These are phyloP conservation scores for Fusarium proliferatum DNA, from an alignment of 2,329 filamentous ascomycete species.

Conservation along the genomic window DNA sequence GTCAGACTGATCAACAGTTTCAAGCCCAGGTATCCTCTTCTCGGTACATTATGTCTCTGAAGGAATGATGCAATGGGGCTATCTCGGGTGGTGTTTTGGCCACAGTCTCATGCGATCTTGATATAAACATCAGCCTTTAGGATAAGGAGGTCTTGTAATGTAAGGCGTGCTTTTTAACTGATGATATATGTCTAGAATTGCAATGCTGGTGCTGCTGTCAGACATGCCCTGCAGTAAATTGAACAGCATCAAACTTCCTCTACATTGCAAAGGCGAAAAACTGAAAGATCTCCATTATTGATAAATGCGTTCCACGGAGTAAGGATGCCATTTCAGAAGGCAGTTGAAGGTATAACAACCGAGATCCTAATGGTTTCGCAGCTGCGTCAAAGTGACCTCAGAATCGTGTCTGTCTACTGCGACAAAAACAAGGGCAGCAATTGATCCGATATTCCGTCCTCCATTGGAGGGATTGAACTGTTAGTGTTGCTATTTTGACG, in stretches of 20 bases:
- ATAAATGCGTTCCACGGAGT: fast-evolving
- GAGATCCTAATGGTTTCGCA: no score
- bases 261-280: not conserved
- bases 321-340: no score
- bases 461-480: no score
- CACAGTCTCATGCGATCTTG: fast-evolving
- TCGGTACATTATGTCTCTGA: not conserved
- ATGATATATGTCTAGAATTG: not conserved
- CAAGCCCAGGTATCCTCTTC: fast-evolving
- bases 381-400: no score
- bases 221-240: not conserved
- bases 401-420: no score
- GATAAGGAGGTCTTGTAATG: not conserved
- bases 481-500: no score
- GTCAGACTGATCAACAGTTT: not conserved
- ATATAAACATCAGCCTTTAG: not conserved
- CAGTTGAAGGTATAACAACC: no score
- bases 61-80: not conserved
- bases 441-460: not conserved
- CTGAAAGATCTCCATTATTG: not conserved
- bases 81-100: not conserved
- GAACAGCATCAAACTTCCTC: no score
- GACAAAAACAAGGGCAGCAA: not conserved
- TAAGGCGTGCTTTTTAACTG: no score
- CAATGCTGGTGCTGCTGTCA: not conserved